These are phyloP conservation scores for Discostella stelligera DNA, from an alignment of 352 stramenopile genomes.

Conservation along the genomic window DNA sequence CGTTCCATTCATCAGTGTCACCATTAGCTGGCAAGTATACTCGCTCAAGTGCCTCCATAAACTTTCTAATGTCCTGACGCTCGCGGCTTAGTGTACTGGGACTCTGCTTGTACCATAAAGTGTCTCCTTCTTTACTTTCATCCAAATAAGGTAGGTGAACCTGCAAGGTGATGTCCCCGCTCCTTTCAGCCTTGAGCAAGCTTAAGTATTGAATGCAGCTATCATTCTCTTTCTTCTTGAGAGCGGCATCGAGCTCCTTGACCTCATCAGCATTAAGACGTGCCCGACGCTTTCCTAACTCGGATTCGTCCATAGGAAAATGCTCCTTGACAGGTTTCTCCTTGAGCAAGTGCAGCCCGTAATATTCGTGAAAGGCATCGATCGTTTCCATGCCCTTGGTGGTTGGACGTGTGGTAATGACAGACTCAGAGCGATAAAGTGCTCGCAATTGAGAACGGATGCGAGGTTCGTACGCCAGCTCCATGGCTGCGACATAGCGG, in stretches of 20 bases:
- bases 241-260: conserved; percentile 66
- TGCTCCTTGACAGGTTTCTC: conserved; percentile 81
- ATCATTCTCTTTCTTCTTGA: conserved; percentile 63
- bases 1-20: conserved; percentile 76
- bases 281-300: conserved; percentile 50
- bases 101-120: conserved; percentile 68
- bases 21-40: conserved; percentile 70
- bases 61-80: conserved; percentile 39
- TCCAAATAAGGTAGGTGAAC: conserved; percentile 71
- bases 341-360: conserved; percentile 78
- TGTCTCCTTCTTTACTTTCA: conserved; percentile 39
- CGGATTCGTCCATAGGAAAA: conserved; percentile 69
- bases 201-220: conserved; percentile 81
- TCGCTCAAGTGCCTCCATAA: conserved; percentile 67
- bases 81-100: conserved; percentile 44
- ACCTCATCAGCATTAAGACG: conserved; percentile 59
- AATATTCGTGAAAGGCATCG: conserved; percentile 83
- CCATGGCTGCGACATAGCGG: conserved; percentile 81
- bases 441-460: conserved; percentile 65
- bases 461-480: conserved; percentile 78
- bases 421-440: conserved; percentile 70
- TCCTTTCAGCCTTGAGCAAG: conserved; percentile 78
- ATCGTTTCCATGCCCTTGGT: conserved; percentile 73
- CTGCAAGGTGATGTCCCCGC: conserved; percentile 67
- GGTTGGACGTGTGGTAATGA: conserved; percentile 79